Evolutionary conservation across 768 basidiomycete genomes (phyloP).

Genomic region (Epithele typhae): DNA sequence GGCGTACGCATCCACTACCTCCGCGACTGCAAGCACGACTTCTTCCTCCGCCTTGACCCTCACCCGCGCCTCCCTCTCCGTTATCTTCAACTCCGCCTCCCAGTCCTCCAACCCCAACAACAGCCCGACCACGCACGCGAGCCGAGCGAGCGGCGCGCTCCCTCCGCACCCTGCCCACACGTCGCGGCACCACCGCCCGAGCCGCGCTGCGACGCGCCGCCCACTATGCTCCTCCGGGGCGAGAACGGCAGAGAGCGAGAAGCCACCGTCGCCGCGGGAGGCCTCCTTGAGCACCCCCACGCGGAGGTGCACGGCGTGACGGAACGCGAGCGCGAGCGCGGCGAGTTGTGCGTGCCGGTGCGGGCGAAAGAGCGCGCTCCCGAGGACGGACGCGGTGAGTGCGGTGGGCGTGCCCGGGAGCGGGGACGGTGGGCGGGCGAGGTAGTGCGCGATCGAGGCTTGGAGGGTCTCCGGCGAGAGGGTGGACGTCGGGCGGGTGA

Average conservation of each 20-base stretch:
- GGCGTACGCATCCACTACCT: conserved; percentile 61
- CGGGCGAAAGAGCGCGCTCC: conserved; percentile 51
- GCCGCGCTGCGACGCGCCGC: conserved; percentile 21
- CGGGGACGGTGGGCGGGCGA: conserved; percentile 36
- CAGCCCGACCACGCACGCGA: conserved; percentile 62
- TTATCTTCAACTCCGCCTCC: conserved; percentile 26
- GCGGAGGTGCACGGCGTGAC: conserved; percentile 56
- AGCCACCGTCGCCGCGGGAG: conserved; percentile 12
- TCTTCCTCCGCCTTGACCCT: conserved; percentile 57
- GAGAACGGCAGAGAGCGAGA: conserved; percentile 32
- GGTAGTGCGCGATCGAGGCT: conserved; percentile 54
- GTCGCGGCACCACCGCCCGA: conserved; percentile 23
- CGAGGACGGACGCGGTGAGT: conserved; percentile 51
- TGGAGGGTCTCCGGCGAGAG: conserved; percentile 48
- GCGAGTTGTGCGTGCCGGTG: conserved; percentile 44
- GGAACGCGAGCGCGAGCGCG: conserved; percentile 49
- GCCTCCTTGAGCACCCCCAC: conserved; percentile 37
- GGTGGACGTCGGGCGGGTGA: conserved; percentile 41
- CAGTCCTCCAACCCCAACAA: conserved; percentile 61
- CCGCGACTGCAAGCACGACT: conserved; percentile 64
- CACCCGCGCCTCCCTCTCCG: conserved; percentile 23
- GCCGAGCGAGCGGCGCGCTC: conserved; percentile 55
- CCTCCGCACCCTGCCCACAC: conserved; percentile 37
- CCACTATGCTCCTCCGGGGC: no score
- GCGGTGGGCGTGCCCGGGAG: conserved; percentile 42